Evolutionary conservation across 2,329 filamentous ascomycete genomes (phyloP).

Genomic region (Aureobasidium sp.): DNA sequence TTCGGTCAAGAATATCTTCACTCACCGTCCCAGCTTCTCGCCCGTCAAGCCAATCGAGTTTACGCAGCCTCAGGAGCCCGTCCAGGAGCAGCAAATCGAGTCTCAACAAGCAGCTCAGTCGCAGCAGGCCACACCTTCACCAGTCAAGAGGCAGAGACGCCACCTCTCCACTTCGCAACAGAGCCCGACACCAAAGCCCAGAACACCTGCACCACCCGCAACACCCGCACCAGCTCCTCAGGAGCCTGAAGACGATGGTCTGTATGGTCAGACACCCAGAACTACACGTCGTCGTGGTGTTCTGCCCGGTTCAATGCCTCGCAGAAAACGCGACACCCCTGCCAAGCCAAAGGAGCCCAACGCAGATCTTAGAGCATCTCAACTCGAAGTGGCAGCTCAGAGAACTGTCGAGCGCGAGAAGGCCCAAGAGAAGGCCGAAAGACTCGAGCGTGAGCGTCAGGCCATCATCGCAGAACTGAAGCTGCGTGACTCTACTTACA

Average conservation of each 20-base stretch:
- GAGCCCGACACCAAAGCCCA: constrained; percentile 2
- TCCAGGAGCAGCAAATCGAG: background rate
- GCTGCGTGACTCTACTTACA: background rate
- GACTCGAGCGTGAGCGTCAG: constrained; percentile 9
- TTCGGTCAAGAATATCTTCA: constrained; percentile 9
- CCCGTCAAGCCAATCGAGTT: background rate
- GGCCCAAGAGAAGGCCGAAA: constrained; percentile 10
- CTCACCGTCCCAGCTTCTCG: constrained; percentile 1
- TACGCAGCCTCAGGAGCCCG: background rate
- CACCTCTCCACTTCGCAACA: background rate
- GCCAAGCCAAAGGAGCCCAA: constrained; percentile 13
- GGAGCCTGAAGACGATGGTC: background rate
- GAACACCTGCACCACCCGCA: background rate
- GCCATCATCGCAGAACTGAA: background rate
- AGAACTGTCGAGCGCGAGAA: constrained; percentile 8
- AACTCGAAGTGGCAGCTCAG: constrained; percentile 3
- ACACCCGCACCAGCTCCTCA: background rate
- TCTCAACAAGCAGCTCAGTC: background rate
- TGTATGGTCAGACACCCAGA: background rate
- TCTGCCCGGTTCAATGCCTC: background rate
- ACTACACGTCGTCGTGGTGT: background rate
- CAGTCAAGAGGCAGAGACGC: background rate
- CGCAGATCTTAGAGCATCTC: constrained; percentile 8
- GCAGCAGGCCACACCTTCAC: background rate
- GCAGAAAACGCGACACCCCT: constrained; percentile 1